Conservation (phyloP, 2,329 filamentous ascomycete genomes). For the Chalara sp. region DNA sequence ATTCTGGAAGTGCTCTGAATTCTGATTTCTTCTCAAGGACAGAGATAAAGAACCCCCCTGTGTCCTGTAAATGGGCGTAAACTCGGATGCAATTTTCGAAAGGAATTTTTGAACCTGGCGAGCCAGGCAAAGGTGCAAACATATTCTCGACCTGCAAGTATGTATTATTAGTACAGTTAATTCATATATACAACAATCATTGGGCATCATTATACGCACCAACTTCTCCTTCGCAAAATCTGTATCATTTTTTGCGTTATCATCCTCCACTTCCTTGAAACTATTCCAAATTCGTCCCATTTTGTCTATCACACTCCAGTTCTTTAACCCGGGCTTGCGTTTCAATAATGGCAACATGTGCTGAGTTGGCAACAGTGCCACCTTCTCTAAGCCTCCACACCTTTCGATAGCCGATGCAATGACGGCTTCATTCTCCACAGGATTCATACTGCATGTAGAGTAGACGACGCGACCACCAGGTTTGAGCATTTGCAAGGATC, state of each 20-base stretch:
- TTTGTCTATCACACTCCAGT: slow-evolving; percentile 92
- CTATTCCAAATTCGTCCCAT: slow-evolving; percentile 69
- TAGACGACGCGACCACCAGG: slow-evolving; percentile 92
- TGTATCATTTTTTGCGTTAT: slow-evolving; percentile 52
- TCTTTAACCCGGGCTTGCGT: slow-evolving; percentile 67
- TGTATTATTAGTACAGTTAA: slow-evolving; percentile 40
- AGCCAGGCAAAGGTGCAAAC: slow-evolving; percentile 62
- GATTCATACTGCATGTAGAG: slow-evolving; percentile 98
- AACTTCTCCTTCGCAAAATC: too few relatives aligned
- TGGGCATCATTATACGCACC: too few relatives aligned
- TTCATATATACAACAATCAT: too few relatives aligned
- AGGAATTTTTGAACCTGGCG: slow-evolving; percentile 56
- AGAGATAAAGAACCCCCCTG: slow-evolving; percentile 94
- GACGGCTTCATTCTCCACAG: slow-evolving; percentile 93
- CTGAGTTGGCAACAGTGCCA: slow-evolving; percentile 79
- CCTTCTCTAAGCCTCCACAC: slow-evolving; percentile 76
- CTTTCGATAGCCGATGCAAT: slow-evolving; percentile 81
- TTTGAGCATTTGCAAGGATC: slow-evolving; percentile 93
- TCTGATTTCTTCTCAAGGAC: slow-evolving; percentile 89
- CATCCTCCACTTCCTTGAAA: slow-evolving; percentile 75
- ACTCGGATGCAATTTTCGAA: slow-evolving; percentile 88
- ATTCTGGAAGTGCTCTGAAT: slow-evolving; percentile 70
- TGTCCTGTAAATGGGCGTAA: slow-evolving; percentile 93
- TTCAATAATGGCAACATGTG: slow-evolving; percentile 70
- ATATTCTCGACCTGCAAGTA: slow-evolving; percentile 71